Conservation (phyloP, 139 green algal species). For the Coccomyxa sp. region DNA sequence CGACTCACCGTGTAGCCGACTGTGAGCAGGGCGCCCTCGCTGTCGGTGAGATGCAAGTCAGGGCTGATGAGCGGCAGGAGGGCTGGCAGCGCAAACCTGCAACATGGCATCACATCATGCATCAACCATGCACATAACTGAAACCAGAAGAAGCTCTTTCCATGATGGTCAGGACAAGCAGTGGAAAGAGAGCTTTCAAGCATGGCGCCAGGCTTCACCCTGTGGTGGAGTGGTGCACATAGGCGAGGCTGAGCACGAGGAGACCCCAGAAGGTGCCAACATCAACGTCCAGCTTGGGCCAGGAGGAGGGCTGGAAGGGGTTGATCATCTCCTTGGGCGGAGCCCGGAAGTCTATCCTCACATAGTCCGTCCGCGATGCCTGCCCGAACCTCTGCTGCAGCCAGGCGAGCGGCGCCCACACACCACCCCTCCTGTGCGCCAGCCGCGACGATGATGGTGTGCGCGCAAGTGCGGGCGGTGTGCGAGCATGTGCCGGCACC, state of each 20-base stretch:
- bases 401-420: neutral
- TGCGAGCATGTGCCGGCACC: no score
- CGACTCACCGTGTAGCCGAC: slow-evolving; percentile 50
- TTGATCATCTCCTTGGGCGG: neutral
- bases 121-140: neutral
- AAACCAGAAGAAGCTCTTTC: neutral
- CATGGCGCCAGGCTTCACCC: slow-evolving; percentile 10
- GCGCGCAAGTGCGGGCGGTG: no score
- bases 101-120: neutral
- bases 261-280: slow-evolving; percentile 66
- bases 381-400: neutral
- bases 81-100: slow-evolving; percentile 70
- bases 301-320: neutral
- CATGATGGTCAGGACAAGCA: neutral
- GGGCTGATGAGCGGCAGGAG: slow-evolving; percentile 76
- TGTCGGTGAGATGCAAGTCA: slow-evolving; percentile 69
- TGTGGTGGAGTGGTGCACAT: slow-evolving; percentile 77
- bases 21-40: slow-evolving; percentile 52
- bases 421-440: no score
- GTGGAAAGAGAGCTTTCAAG: neutral
- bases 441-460: no score
- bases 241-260: slow-evolving; percentile 61
- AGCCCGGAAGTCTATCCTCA: neutral
- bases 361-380: neutral
- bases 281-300: slow-evolving; percentile 5